Percentiles rank a stretch among this genome's conserved stretches.
phyloP scores from a whole-genome alignment of 148 eudicot species.

The Oxyria digyna region DNA sequence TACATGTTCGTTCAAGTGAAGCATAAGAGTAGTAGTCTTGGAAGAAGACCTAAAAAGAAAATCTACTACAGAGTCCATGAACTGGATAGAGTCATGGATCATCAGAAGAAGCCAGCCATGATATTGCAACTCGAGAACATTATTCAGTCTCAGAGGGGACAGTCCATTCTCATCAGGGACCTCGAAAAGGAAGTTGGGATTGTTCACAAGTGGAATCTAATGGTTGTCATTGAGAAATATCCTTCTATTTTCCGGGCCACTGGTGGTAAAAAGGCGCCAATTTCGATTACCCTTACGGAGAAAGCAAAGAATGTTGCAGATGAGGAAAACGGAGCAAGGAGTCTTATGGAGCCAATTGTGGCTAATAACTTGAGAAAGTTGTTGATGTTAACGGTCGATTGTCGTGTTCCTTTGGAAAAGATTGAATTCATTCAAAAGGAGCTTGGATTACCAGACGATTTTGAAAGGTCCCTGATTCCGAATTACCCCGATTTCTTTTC shows the following conservation, averaged over 20 bases:
- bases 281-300: slow-evolving; percentile 45
- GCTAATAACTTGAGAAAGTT: slow-evolving; percentile 68
- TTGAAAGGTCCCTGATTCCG: slow-evolving; percentile 38
- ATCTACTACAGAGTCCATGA: slow-evolving; percentile 60
- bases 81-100: slow-evolving; percentile 79
- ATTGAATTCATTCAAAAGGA: slow-evolving; percentile 38
- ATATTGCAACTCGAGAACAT: slow-evolving; percentile 57
- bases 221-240: slow-evolving; percentile 76
- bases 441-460: slow-evolving; percentile 73
- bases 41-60: slow-evolving; percentile 73
- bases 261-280: slow-evolving; percentile 53
- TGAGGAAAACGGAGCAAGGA: slow-evolving; percentile 47
- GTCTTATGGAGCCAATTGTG: slow-evolving; percentile 73
- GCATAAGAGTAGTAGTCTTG: slow-evolving; percentile 48
- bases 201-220: slow-evolving; percentile 82
- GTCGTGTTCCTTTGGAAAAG: slow-evolving; percentile 62
- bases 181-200: slow-evolving; percentile 95
- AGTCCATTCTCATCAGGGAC: slow-evolving; percentile 61
- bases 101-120: slow-evolving; percentile 60
- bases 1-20: slow-evolving; percentile 31
- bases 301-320: slow-evolving; percentile 50
- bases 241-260: slow-evolving; percentile 59
- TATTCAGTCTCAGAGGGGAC: slow-evolving; percentile 53
- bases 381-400: slow-evolving; percentile 83
- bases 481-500: slow-evolving; percentile 61